These are phyloP conservation scores for Boletus barrowsii DNA, from an alignment of 768 basidiomycete species.

Conservation along the genomic window DNA sequence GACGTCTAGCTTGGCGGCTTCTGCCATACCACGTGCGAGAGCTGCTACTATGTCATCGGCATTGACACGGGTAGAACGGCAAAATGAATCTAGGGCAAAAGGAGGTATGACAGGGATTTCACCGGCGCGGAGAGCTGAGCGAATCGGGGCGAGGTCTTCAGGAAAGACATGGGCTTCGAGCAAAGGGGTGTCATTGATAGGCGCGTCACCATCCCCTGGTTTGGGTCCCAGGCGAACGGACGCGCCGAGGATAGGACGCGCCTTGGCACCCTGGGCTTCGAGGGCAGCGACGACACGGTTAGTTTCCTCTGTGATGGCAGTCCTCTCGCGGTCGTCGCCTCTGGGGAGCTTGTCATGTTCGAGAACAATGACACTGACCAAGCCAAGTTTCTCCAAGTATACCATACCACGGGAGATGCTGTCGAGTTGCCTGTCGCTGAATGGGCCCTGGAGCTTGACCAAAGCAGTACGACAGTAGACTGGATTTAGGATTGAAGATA, in stretches of 20 bases:
- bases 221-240: conserved; percentile 82
- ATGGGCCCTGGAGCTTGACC: conserved; percentile 96
- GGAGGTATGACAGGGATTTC: conserved; percentile 97
- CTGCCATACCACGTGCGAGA: conserved; percentile 79
- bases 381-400: conserved; percentile 91
- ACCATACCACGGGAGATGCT: conserved; percentile 93
- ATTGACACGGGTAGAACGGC: conserved; percentile 79
- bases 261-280: conserved; percentile 80
- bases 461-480: conserved; percentile 84
- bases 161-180: conserved; percentile 81
- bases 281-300: conserved; percentile 81
- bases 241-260: conserved; percentile 85
- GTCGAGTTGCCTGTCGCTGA: conserved; percentile 87
- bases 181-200: conserved; percentile 34
- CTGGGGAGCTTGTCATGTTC: conserved; percentile 77
- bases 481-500: conserved; percentile 81
- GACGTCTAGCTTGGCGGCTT: conserved; percentile 49
- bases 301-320: conserved; percentile 69
- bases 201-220: conserved; percentile 41
- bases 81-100: conserved; percentile 88
- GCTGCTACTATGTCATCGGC: conserved; percentile 88
- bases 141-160: conserved; percentile 77
- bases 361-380: conserved; percentile 93
- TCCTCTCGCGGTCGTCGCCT: conserved; percentile 69
- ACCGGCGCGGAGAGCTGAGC: conserved; percentile 85